phyloP scores from a whole-genome alignment of 2,329 filamentous ascomycete genomes.

The Cordyceps farinosa region DNA sequence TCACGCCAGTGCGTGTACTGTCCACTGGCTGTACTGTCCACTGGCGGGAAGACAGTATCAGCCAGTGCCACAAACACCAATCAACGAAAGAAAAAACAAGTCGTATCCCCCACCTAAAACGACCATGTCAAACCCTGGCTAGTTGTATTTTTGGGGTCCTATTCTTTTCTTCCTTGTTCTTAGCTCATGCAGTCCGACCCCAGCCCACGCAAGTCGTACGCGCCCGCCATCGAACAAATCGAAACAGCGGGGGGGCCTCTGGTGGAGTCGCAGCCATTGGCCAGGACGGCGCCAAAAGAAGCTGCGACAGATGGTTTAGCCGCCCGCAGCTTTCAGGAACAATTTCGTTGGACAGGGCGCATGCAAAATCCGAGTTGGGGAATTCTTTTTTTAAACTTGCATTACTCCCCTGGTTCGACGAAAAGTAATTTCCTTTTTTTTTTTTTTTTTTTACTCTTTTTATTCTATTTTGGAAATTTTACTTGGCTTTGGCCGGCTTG shows the following conservation, averaged over 20 bases:
- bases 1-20: no score
- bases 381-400: no score
- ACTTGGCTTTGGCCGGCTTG: not conserved
- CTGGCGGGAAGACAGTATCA: no score
- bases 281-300: conserved; percentile 19
- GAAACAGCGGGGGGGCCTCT: not conserved
- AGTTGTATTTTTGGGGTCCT: no score
- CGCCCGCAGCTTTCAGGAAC: not conserved
- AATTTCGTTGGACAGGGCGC: not conserved
- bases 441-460: not conserved
- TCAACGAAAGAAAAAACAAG: no score
- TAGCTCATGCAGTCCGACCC: no score
- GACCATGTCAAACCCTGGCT: no score
- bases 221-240: not conserved
- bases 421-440: not conserved
- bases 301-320: conserved; percentile 17
- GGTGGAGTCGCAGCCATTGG: conserved; percentile 27
- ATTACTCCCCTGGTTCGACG: no score
- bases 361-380: not conserved
- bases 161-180: no score
- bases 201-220: not conserved
- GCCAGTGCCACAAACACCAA: no score
- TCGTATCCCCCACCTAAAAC: no score
- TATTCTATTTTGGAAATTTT: not conserved
- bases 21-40: no score